Evolutionary conservation across 768 basidiomycete species (phyloP).

Genomic region (Lactarius psammicola): DNA sequence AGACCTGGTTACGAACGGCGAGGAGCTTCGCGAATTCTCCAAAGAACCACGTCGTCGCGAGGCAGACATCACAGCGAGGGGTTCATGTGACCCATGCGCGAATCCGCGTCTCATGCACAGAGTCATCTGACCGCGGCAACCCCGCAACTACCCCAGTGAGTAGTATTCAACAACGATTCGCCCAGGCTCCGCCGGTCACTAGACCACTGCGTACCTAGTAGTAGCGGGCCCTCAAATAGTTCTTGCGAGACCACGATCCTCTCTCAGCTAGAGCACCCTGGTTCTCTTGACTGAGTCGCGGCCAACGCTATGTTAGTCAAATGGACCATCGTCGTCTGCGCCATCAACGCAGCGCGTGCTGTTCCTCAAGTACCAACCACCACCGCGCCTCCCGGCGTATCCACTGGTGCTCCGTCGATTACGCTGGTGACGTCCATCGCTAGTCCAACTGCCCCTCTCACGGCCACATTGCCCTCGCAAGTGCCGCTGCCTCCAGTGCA

Average conservation of each 20-base stretch:
- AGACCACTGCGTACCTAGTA: background rate
- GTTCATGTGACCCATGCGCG: background rate
- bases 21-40: background rate
- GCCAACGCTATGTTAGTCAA: slow-evolving; percentile 34
- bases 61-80: background rate
- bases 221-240: background rate
- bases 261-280: background rate
- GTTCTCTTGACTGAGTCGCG: slow-evolving; percentile 14
- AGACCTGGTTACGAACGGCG: background rate
- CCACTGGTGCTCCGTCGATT: slow-evolving; percentile 35
- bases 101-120: background rate
- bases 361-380: slow-evolving; percentile 23
- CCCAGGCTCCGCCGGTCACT: background rate
- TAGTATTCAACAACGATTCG: background rate
- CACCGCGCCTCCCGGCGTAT: slow-evolving; percentile 22
- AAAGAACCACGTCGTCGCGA: background rate
- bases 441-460: slow-evolving; percentile 56
- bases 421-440: slow-evolving; percentile 62
- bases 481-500: slow-evolving; percentile 63
- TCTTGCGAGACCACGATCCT: background rate
- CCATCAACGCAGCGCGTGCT: slow-evolving; percentile 12
- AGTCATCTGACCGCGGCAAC: slow-evolving; percentile 1
- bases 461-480: slow-evolving; percentile 61
- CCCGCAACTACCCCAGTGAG: background rate
- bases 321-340: slow-evolving; percentile 24